Evolutionary conservation across 139 green algal genomes (phyloP), one percentile per base, ranked within the genome.

Genomic region (Micromonas commoda): DNA sequence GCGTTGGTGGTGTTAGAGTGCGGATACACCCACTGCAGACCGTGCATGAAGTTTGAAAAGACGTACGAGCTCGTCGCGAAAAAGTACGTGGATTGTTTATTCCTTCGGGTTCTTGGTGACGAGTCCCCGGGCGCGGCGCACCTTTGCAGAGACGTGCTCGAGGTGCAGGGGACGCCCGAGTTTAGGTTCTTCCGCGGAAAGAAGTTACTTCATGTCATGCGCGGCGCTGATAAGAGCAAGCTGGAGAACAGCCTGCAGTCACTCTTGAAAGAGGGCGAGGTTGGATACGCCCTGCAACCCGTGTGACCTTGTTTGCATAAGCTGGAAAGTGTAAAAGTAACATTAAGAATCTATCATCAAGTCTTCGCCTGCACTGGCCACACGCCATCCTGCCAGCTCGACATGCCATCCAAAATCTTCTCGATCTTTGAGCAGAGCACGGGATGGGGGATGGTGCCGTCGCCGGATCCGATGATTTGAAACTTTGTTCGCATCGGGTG

Each of bases 1-100:
- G 16, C 63, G 3, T 19, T 75, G 20, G 38, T 75, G 21, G 68
- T 75, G 20, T 13, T 75, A 6, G 19, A 75, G 37, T 64, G 68
- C 29, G 68, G 68, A 1, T 75, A 53, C 33, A 61, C 68, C 4
- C 29, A 75, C 29, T 75, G 68, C 33, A 23, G 68, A 63, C 68
- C 68, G 29, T 75, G 68, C 68, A 75, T 53, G 29, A 75, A 75
- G 35, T 75, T 75, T 61, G 68, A 75, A 2, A 28, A 39, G 20
- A 61, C 68, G 35, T 75, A 75, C 33, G 68, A 75, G 29, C 19
- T n/a, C 37, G 33, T 75, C 2, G 68, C 68, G 21, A 63, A 39
- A 2, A 32, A 63, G 20, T 75, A 39, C 6, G 23, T 24, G 37
- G 38, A 75, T 61, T 23, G 35, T 9, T 19, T 29, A 16, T 75